These are phyloP conservation scores for Vigna hirtella DNA, from an alignment of 306 rosid genomes.

Conservation along the genomic window DNA sequence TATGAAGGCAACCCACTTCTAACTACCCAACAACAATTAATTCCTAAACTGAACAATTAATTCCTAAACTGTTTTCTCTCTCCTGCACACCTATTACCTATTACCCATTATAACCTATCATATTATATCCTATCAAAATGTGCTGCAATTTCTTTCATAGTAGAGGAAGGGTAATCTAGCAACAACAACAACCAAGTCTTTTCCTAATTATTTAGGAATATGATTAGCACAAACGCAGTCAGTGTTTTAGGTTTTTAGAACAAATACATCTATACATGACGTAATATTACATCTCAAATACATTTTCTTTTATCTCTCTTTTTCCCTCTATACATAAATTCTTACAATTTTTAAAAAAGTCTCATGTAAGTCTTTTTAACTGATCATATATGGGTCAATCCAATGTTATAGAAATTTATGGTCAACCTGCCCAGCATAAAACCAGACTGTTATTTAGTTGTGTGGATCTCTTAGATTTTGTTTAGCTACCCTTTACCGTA, in stretches of 20 bases:
- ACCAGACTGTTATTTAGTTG: not conserved
- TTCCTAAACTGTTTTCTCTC: no score
- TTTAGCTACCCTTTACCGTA: not conserved
- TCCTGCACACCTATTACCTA: no score
- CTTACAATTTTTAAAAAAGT: not conserved
- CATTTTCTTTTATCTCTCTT: not conserved
- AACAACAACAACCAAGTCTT: not conserved
- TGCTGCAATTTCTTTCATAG: not conserved
- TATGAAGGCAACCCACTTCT: no score
- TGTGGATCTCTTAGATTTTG: not conserved
- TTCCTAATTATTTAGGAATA: not conserved
- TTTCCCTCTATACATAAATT: not conserved
- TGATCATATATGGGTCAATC: not conserved
- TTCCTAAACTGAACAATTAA: no score
- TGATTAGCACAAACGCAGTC: not conserved
- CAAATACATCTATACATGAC: not conserved
- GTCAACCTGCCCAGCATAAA: not conserved
- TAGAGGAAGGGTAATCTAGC: not conserved
- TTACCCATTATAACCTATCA: no score
- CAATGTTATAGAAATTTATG: not conserved
- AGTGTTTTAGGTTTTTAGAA: not conserved
- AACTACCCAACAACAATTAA: no score
- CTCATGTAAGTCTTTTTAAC: not conserved
- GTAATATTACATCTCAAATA: not conserved
- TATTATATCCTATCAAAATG: no score